Conservation (phyloP, 192 early-diverging fungal genomes). For the Coemansia umbellata region DNA sequence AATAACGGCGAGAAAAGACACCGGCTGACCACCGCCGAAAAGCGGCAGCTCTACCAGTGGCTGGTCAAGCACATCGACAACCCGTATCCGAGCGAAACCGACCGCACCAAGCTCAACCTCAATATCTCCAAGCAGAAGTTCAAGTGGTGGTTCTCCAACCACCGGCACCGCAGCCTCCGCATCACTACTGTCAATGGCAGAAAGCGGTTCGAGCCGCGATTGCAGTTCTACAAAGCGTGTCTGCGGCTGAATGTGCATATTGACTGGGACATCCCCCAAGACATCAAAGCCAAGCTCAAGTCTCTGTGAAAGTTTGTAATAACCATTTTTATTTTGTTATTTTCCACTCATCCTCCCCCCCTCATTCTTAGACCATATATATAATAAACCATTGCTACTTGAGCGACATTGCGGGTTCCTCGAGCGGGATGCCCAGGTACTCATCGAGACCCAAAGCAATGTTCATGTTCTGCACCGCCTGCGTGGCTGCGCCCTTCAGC, state of each 20-base stretch:
- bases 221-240: constrained; percentile 27
- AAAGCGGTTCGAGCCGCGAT: constrained; percentile 5
- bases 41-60: constrained; percentile 13
- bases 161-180: constrained; percentile 30
- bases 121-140: constrained; percentile 14
- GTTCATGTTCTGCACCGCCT: constrained; percentile 97
- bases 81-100: constrained; percentile 28
- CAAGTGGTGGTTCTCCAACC: constrained; percentile 48
- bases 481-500: constrained; percentile 98
- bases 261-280: constrained; percentile 16
- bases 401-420: constrained; percentile 26
- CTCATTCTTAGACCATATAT: neutral
- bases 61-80: constrained; percentile 21
- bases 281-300: constrained; percentile 5
- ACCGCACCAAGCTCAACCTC: constrained; percentile 3
- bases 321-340: neutral
- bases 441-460: constrained; percentile 87
- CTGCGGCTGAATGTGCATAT: constrained; percentile 9
- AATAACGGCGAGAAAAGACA: too few relatives aligned
- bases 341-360: neutral
- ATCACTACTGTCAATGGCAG: constrained; percentile 6
- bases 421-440: constrained; percentile 79
- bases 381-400: neutral
- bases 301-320: neutral
- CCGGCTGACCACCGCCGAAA: constrained; percentile 2